Percentiles rank a stretch among this genome's conserved stretches.
Conservation (phyloP, 2,329 filamentous ascomycete species). For the Hypoxylon sp. region DNA sequence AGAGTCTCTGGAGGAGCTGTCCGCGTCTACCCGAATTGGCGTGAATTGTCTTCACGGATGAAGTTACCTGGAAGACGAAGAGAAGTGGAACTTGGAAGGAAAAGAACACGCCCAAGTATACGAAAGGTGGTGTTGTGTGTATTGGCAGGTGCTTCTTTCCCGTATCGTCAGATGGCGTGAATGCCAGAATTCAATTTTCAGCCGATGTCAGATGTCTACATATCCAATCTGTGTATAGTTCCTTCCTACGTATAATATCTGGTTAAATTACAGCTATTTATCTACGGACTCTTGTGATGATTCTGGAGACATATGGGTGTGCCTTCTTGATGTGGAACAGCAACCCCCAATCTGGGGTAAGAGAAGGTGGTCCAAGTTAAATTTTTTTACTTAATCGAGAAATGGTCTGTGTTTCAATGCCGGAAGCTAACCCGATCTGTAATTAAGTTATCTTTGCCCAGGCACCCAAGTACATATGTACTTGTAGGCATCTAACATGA, state of each 20-base stretch:
- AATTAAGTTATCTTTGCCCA: not conserved
- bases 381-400: not conserved
- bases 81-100: slow-evolving; percentile 1
- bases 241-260: not conserved
- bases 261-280: too few relatives aligned
- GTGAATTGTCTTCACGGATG: not conserved
- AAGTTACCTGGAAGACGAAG: not conserved
- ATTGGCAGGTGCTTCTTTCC: not conserved
- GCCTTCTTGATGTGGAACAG: not conserved
- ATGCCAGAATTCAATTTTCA: not conserved
- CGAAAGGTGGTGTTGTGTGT: not conserved
- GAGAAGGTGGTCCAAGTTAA: not conserved
- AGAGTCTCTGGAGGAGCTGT: slow-evolving; percentile 11
- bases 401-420: not conserved
- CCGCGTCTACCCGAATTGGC: not conserved
- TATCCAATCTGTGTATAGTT: not conserved
- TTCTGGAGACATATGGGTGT: not conserved
- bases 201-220: not conserved
- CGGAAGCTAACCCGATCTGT: not conserved
- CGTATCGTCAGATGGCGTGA: not conserved
- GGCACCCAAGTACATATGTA: too few relatives aligned
- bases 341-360: not conserved
- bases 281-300: not conserved
- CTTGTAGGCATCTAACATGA: not conserved
- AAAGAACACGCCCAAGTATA: not conserved